Evolutionary conservation across 441 rosid genomes (phyloP).

Genomic region (Mallotus repandus): DNA sequence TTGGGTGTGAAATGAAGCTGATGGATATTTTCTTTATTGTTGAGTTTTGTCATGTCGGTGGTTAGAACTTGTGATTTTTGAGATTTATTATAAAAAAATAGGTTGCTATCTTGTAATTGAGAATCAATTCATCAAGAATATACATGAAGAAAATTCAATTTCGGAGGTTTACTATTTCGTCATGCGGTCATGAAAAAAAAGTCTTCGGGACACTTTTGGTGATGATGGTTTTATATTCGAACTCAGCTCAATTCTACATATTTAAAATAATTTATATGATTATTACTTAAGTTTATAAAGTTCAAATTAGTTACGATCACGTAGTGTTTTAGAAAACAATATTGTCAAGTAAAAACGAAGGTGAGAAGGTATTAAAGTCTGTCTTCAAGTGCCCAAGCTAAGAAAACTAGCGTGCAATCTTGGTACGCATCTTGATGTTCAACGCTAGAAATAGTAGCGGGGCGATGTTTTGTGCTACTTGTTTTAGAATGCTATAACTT

Average conservation of each 20-base stretch:
- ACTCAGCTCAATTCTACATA: no score
- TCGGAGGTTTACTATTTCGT: background rate
- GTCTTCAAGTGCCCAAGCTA: background rate
- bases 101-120: background rate
- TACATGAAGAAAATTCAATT: background rate
- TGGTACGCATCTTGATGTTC: background rate
- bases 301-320: no score
- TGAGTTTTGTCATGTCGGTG: background rate
- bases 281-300: no score
- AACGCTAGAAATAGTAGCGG: background rate
- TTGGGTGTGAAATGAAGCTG: conserved; percentile 5
- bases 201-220: no score
- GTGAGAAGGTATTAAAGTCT: background rate
- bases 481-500: background rate
- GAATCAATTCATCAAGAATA: background rate
- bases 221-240: no score
- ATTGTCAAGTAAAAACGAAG: background rate
- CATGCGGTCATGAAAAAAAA: no score
- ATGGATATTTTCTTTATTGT: background rate
- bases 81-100: background rate
- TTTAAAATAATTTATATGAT: no score
- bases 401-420: background rate
- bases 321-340: background rate
- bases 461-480: background rate
- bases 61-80: background rate